Evolutionary conservation across 805 yeast genomes (phyloP).

Genomic region (Yarrowia hollandica): DNA sequence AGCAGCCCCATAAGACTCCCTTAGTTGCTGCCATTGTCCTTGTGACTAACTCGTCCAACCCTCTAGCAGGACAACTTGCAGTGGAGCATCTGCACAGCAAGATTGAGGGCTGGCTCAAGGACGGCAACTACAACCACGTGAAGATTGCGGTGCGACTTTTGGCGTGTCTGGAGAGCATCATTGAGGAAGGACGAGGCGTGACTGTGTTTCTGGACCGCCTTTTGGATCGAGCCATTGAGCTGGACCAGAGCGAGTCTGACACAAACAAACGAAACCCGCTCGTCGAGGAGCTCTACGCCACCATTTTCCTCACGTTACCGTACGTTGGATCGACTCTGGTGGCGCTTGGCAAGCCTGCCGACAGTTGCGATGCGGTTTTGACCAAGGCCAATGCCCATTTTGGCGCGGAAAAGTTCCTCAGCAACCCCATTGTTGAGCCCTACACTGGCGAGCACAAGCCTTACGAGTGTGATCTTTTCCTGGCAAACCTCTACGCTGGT

Average conservation of each 20-base stretch:
- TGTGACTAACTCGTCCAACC: slow-evolving; percentile 62
- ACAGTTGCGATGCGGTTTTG: background rate
- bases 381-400: slow-evolving; percentile 1
- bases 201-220: slow-evolving; percentile 54
- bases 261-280: slow-evolving; percentile 46
- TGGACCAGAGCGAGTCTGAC: slow-evolving; percentile 46
- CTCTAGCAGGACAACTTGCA: slow-evolving; percentile 65
- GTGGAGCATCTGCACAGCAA: slow-evolving; percentile 67
- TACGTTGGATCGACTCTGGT: slow-evolving; percentile 27
- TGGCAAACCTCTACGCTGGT: background rate
- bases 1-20: slow-evolving; percentile 88
- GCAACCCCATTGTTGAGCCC: slow-evolving; percentile 17
- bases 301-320: slow-evolving; percentile 64
- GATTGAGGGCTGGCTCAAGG: slow-evolving; percentile 56
- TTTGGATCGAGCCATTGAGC: slow-evolving; percentile 54
- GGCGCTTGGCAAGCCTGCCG: background rate
- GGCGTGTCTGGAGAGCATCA: slow-evolving; percentile 62
- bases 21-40: slow-evolving; percentile 68
- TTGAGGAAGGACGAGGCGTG: slow-evolving; percentile 50
- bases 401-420: background rate
- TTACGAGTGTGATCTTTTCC: background rate
- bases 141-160: slow-evolving; percentile 72
- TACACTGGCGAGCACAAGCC: slow-evolving; percentile 23
- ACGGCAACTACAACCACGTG: slow-evolving; percentile 58
- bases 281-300: slow-evolving; percentile 68